Evolutionary conservation across 331 rosid genomes (phyloP), one percentile per base, ranked within the genome.

Genomic region (Quercus phellos): DNA sequence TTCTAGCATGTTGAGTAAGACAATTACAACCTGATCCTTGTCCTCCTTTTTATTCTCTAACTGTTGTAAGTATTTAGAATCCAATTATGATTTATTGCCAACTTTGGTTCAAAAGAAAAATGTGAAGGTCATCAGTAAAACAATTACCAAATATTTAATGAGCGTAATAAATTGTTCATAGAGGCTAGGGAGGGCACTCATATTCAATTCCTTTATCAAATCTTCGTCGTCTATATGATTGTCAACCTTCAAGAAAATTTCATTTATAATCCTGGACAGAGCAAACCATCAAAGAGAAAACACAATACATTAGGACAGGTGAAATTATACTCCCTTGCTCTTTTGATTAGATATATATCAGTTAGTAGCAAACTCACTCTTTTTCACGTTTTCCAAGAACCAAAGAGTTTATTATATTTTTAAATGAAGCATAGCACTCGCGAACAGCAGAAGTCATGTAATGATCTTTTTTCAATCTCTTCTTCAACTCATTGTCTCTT

Each of bases 1-100:
- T 85, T 94, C 99, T 26, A 94, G 82, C 97, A 94, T 94, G 88
- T 94, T 91, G 34, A 94, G 91, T 91, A 94, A 85, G 82, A 94
- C 88, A 78, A 94, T 94, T 70, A 93, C 97, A 53, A 94, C 92
- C 80, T 90, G 74, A 81, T 92, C 92, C 84, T 92, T 91, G 84
- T 77, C 91, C 73, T 90, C 97, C 70, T 55, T 50, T 78, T 86
- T 80, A 79, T 94, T 94, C 11, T 60, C 55, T 78, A 76, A 46
- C 99, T 94, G 90, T 75, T 68, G 55, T 46, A 43, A 29, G 51
- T 51, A 77, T 53, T 79, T 19, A 60, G 76, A 71, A 46, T 38
- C 51, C 59, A 61, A 53, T 66, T 67, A 54, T 55, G 60, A 70
- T 80, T 22, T 55, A 78, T 69, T 54, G 69, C 19, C 46, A 51